Conservation (phyloP, 73 alveolate species). For the Tetrahymena elliotti region DNA sequence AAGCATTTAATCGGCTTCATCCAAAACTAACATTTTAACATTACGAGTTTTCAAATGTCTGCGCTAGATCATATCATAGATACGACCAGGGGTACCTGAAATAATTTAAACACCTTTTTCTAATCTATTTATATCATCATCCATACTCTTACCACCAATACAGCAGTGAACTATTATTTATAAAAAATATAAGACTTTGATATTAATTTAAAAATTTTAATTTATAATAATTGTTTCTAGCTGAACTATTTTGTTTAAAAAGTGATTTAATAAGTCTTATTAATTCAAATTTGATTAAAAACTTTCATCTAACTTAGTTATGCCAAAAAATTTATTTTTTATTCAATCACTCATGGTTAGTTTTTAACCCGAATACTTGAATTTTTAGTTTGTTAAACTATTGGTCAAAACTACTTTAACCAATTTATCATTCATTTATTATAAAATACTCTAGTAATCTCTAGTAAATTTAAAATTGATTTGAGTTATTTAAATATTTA, state of each 20-base stretch:
- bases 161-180: constrained; percentile 73
- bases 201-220: background rate
- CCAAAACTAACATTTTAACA: constrained; percentile 89
- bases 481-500: too few species aligned
- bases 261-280: constrained; percentile 34
- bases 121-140: constrained; percentile 90
- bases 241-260: background rate
- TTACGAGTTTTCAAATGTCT: constrained; percentile 64
- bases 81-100: constrained; percentile 98
- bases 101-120: constrained; percentile 93
- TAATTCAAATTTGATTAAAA: too few species aligned
- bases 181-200: background rate
- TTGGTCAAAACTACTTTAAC: too few species aligned
- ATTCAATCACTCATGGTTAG: too few species aligned
- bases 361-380: too few species aligned
- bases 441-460: too few species aligned
- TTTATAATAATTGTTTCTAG: background rate
- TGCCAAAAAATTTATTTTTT: too few species aligned
- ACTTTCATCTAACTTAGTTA: too few species aligned
- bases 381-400: too few species aligned
- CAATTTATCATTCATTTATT: too few species aligned
- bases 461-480: too few species aligned
- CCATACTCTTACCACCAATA: constrained; percentile 93
- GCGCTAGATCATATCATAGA: constrained; percentile 90
- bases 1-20: constrained; percentile 99